These are phyloP conservation scores for Corchorus capsularis DNA, from an alignment of 345 rosid genomes.

Conservation along the genomic window DNA sequence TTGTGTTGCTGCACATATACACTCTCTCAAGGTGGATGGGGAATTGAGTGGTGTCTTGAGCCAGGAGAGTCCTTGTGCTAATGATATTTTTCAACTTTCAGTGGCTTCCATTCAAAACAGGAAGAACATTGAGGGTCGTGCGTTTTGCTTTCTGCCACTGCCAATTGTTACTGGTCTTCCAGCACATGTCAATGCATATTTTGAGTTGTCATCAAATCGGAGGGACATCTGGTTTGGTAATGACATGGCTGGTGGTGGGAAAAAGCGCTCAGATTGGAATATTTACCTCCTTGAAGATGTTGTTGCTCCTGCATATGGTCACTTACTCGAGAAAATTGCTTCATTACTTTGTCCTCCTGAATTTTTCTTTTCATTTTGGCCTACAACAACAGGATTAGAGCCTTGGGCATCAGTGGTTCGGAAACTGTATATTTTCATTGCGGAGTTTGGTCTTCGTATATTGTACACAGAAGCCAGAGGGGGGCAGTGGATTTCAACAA, in stretches of 20 bases:
- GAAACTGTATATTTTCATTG: constrained; percentile 65
- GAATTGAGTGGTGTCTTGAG: constrained; percentile 31
- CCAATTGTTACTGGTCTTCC: constrained; percentile 92
- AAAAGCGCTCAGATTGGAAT: constrained; percentile 94
- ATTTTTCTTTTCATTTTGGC: constrained; percentile 86
- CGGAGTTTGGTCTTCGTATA: constrained; percentile 69
- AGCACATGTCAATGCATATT: constrained; percentile 87
- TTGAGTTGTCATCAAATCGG: constrained; percentile 93
- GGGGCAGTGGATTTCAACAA: constrained; percentile 92
- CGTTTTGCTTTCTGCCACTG: constrained; percentile 91
- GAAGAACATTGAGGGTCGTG: constrained; percentile 81
- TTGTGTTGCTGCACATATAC: constrained; percentile 84
- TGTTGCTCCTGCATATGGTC: constrained; percentile 87
- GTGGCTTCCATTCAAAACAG: constrained; percentile 42
- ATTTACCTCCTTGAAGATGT: constrained; percentile 77
- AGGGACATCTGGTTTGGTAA: constrained; percentile 99
- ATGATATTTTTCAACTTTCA: constrained; percentile 56
- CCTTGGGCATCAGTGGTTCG: constrained; percentile 94
- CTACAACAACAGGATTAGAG: constrained; percentile 60
- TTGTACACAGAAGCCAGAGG: constrained; percentile 86
- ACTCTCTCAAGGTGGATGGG: constrained; percentile 52
- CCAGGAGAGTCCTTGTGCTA: constrained; percentile 28
- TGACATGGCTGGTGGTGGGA: constrained; percentile 98
- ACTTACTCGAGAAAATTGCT: constrained; percentile 88
- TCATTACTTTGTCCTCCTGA: constrained; percentile 78